Evolutionary conservation across 1,139 yeast species (phyloP).

Genomic region (Blastobotrys persicus): DNA sequence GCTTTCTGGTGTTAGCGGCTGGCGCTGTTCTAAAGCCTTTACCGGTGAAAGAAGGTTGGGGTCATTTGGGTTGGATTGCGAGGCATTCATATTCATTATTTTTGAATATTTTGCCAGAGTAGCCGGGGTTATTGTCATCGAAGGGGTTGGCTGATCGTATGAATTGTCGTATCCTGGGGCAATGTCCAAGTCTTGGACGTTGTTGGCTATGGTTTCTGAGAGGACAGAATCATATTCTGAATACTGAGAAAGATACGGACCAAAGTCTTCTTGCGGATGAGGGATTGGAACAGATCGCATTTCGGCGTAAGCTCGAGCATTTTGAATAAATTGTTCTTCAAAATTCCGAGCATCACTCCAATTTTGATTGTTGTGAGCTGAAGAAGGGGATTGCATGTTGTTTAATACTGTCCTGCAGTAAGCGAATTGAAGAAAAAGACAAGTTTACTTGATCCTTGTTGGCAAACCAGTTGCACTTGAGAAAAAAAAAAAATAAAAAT

Average conservation of each 20-base stretch:
- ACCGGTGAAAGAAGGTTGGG: conserved; percentile 7
- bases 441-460: background rate
- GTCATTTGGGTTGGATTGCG: conserved; percentile 4
- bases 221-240: conserved; percentile 34
- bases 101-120: conserved; percentile 32
- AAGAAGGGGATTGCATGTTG: conserved; percentile 19
- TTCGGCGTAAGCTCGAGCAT: conserved; percentile 18
- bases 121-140: conserved; percentile 28
- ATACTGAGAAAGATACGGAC: conserved; percentile 35
- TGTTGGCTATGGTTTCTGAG: conserved; percentile 24
- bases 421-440: conserved; percentile 2
- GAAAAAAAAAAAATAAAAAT: conserved; percentile 5
- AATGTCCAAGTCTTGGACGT: conserved; percentile 33
- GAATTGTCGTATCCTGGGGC: conserved; percentile 15
- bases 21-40: conserved; percentile 2
- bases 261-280: conserved; percentile 35
- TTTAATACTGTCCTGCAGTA: conserved; percentile 8
- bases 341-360: conserved; percentile 11
- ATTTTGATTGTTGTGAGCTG: conserved; percentile 2
- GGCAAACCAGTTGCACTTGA: conserved; percentile 13
- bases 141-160: conserved; percentile 12
- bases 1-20: conserved; percentile 14
- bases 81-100: conserved; percentile 18
- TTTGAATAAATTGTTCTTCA: conserved; percentile 20
- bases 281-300: conserved; percentile 20